Base-by-base conservation (phyloP, 2,329 filamentous ascomycete genomes). In the Monosporascus sp. region DNA sequence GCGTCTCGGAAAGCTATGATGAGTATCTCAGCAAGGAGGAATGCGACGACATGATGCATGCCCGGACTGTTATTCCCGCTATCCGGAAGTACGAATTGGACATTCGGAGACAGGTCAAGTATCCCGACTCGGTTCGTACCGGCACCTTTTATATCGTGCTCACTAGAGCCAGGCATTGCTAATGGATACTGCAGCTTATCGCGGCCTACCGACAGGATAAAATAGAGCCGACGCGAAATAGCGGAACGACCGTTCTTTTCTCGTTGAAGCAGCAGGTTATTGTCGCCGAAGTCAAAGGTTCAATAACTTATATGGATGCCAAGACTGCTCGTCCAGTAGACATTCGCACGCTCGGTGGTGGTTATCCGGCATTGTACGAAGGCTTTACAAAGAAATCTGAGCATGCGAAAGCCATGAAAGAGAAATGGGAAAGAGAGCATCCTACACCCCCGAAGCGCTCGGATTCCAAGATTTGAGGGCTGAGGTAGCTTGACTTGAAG, bases 1-100 rank as follows among this genome's bases (percentile, higher is more conserved):
- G 61, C 7, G 51, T 58, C 9, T 57, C 63, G 58, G 61, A 64
- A 46, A 58, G 61, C 46, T 64, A 60, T 24, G 60, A 58, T 47
- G 54, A 63, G 43, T 63, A 52, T 18, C 58, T 64, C 15, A 60
- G 52, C 51, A 46, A 57, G 47, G 37, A 60, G n/a, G 60, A 64
- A 22, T 64, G 58, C 48, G 50, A 63, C 3, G 61, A 48, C 45
- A 60, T 64, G 59, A 57, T 64, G 1, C 47, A 61, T 2, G 60
- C 50, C 4, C 55, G 48, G 47, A 57, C 51, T 6, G 53, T 65
- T 11, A 44, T 63, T 15, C 60, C 61, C 5, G 56, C 56, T 9
- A 17, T 63, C 15, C 50, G 53, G 15, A 63, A 56, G 37, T 60
- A 61, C 18, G 54, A 60, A 27, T 14, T 65, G 25, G 52, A 57